Conservation (phyloP, 768 basidiomycete species). For the Tricholomella constricta region DNA sequence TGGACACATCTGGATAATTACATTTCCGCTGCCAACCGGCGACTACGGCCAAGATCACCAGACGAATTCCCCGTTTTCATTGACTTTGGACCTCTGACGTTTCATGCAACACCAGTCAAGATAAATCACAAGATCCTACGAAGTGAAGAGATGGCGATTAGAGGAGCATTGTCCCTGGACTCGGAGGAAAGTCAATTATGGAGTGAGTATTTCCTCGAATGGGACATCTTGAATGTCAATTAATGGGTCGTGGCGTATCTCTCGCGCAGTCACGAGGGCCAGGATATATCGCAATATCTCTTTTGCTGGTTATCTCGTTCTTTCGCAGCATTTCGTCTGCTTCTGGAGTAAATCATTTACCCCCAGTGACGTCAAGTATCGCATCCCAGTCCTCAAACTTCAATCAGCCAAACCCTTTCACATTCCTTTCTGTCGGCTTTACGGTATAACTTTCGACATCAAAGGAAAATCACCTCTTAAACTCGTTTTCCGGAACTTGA, state of each 20-base stretch:
- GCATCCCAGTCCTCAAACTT: conserved; percentile 42
- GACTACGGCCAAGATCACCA: conserved; percentile 12
- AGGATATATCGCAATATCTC: conserved; percentile 35
- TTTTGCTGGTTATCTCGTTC: conserved; percentile 43
- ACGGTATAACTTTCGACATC: conserved; percentile 46
- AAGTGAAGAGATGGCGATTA: conserved; percentile 31
- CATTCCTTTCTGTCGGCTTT: conserved; percentile 24
- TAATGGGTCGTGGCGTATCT: not conserved
- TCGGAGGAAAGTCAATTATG: conserved; percentile 33
- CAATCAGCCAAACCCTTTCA: conserved; percentile 38
- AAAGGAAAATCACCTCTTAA: conserved; percentile 46
- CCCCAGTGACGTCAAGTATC: conserved; percentile 40
- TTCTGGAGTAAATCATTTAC: conserved; percentile 50
- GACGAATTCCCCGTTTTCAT: conserved; percentile 33
- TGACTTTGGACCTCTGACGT: conserved; percentile 44
- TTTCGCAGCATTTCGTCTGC: conserved; percentile 39
- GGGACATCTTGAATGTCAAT: no score
- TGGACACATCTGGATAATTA: conserved; percentile 31
- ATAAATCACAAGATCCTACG: conserved; percentile 14
- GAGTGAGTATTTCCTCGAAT: conserved; percentile 26
- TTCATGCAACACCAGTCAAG: conserved; percentile 24
- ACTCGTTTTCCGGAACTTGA: conserved; percentile 49
- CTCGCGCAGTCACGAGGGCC: conserved; percentile 36
- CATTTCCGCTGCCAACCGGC: conserved; percentile 30
- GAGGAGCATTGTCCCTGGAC: conserved; percentile 32